Evolutionary conservation across 2,329 filamentous ascomycete genomes (phyloP), one percentile per base, ranked within the genome.

Genomic region (Polychaeton citri): DNA sequence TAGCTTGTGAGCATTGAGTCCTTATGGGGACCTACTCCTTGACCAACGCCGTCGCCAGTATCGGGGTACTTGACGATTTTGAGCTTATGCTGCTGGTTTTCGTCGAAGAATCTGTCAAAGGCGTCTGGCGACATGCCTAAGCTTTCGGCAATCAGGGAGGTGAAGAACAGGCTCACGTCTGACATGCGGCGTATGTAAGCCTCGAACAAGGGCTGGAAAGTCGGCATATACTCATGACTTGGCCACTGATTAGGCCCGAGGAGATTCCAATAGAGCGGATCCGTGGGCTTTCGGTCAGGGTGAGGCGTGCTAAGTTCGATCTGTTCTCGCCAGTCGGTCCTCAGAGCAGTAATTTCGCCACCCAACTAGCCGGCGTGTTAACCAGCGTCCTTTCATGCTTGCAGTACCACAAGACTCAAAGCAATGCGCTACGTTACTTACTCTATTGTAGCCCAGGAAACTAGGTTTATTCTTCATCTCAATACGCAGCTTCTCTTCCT

Each of bases 221-320:
- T 54, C 0, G 84, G 82, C 2, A 88, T 64, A 21, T 68, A 61
- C 1, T 60, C 47, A 10, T 71, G 55, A 0, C 75, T 71, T 0
- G 85, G 85, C 84, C 84, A 93, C 62, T 88, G 83, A 43, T 74
- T 74, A 6, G 72, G 83, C n/a, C 75, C 78, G 6, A 82, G 68
- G 12, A 92, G 70, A 57, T 88, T 83, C 53, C 82, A 67, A 56
- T 87, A 81, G 2, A 72, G 61, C 1, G 84, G 84, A 20, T 76
- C 74, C 17, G 61, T 62, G 0, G 76, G 66, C 1, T 59, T 60
- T 0, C 80, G 82, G 1, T 79, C 34, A 0, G 76, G 65, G 48
- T 90, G 82, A 35, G 83, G 76, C 0, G 85, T 92, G 0, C 81
- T 84, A 35, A 93, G 71, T 57, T 93, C 85, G 42, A 92, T 79